Base-by-base conservation (phyloP, 2,329 filamentous ascomycete species). In the Teratosphaeria viscida region DNA sequence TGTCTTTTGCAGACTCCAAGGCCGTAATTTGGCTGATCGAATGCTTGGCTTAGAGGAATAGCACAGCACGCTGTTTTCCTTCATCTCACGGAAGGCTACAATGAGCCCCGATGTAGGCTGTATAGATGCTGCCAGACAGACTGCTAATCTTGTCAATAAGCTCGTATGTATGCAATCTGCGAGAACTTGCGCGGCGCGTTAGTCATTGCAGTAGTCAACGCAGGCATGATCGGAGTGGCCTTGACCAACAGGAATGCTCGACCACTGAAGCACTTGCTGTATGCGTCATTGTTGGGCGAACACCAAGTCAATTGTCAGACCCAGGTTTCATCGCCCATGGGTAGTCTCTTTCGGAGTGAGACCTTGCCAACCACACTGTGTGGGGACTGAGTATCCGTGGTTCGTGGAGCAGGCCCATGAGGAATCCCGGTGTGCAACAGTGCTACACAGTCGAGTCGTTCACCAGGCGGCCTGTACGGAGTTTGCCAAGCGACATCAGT, bases 71-170 rank as follows among this genome's bases (percentile, higher is more conserved):
- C 57, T 71, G 54, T 70, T 72, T 4, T 60, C 62, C 34, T 59
- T 68, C 61, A 71, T 70, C 59, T 71, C 61, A 61, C 4, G 72
- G 61, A 0, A 66, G 59, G 34, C 65, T 62, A 78, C 78, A 79
- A 69, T 80, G 77, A 62, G 69, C 68, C 55, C 78, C 70, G 3
- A 77, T 57, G 54, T 61, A 59, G 1, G 47, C 61, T 43, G 37
- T 43, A 1, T 5, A n/a, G 7, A 14, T 43, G 12, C 3, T 43
- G 37, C 37, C 12, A 43, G 37, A 43, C 37, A n/a, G 16, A 12
- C 37, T 43, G 37, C 37, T 43, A 5, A 10, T 43, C 37, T 43
- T 14, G 37, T 14, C 16, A 43, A 14, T 43, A 43, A 14, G 37
- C 37, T 43, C 11, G 16, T 16, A 43, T 43, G 12, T n/a, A 14